These are phyloP conservation scores for Graphium sp. DNA, from an alignment of 2,329 filamentous ascomycete genomes.

Conservation along the genomic window DNA sequence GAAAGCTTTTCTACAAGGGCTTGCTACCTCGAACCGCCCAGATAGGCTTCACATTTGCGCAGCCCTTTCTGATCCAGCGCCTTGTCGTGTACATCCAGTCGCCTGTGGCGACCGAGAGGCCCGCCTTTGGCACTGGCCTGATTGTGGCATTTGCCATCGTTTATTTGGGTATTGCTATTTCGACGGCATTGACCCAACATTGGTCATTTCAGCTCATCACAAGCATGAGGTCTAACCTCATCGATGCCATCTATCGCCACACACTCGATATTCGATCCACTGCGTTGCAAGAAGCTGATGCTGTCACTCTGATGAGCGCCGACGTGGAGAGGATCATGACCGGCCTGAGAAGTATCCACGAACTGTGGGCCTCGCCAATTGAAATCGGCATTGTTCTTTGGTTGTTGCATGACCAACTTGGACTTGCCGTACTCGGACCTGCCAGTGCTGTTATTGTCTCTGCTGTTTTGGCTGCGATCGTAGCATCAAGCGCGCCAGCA, in stretches of 20 bases:
- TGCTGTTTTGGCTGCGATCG: conserved; percentile 12
- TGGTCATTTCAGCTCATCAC: conserved; percentile 14
- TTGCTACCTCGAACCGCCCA: conserved; percentile 17
- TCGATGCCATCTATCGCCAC: conserved; percentile 15
- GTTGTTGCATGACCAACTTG: conserved; percentile 26
- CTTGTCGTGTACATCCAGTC: conserved; percentile 15
- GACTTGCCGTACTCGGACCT: conserved; percentile 26
- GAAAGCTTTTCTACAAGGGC: conserved; percentile 14
- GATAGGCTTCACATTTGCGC: conserved; percentile 22
- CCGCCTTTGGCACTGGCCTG: conserved; percentile 19
- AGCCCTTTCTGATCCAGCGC: conserved; percentile 23
- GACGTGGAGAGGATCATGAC: conserved; percentile 23
- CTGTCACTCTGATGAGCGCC: conserved; percentile 28
- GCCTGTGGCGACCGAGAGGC: conserved; percentile 10
- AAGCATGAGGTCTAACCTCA: conserved; percentile 16
- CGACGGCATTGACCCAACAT: conserved; percentile 20
- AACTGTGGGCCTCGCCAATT: conserved; percentile 20
- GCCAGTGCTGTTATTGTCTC: conserved; percentile 13
- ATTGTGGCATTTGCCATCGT: conserved; percentile 21
- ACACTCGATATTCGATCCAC: conserved; percentile 14
- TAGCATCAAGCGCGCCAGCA: conserved; percentile 19
- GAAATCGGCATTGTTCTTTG: conserved; percentile 26
- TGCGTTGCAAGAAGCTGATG: conserved; percentile 17
- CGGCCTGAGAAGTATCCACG: conserved; percentile 17
- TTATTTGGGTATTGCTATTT: conserved; percentile 21